Evolutionary conservation across 2,329 filamentous ascomycete genomes (phyloP).

Genomic region (Stagonosporopsis cucurbitacearum): DNA sequence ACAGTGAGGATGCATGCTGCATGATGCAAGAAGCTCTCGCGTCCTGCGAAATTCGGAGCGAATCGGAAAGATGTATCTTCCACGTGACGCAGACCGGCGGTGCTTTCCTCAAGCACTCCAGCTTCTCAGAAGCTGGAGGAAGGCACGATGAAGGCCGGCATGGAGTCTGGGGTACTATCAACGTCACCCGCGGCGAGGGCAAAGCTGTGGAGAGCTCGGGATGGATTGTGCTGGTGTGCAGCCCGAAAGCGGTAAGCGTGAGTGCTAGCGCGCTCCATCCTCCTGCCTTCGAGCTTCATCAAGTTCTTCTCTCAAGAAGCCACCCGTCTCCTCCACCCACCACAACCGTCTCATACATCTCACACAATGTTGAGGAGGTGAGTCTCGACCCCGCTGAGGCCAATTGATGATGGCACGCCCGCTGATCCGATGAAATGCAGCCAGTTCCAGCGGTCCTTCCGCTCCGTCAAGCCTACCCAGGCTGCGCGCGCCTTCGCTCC

Average conservation of each 20-base stretch:
- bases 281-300: conserved; percentile 9
- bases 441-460: conserved; percentile 36
- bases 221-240: conserved; percentile 6
- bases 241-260: conserved; percentile 18
- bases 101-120: neutral
- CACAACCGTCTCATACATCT: conserved; percentile 51
- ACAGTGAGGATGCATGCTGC: neutral
- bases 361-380: conserved; percentile 69
- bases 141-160: neutral
- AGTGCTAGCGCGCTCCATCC: conserved; percentile 2
- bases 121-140: neutral
- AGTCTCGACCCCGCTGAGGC: conserved; percentile 35
- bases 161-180: conserved; percentile 1
- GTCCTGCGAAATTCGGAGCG: neutral
- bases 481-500: conserved; percentile 61
- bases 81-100: neutral
- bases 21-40: neutral
- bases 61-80: conserved; percentile 2
- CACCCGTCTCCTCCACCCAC: conserved; percentile 39
- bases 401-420: conserved; percentile 49
- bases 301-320: conserved; percentile 27
- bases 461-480: conserved; percentile 58
- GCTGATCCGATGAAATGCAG: conserved; percentile 54
- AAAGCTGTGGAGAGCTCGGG: conserved; percentile 18
- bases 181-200: neutral